Conservation (phyloP, 805 yeast species). For the Hanseniaspora lachancei region DNA sequence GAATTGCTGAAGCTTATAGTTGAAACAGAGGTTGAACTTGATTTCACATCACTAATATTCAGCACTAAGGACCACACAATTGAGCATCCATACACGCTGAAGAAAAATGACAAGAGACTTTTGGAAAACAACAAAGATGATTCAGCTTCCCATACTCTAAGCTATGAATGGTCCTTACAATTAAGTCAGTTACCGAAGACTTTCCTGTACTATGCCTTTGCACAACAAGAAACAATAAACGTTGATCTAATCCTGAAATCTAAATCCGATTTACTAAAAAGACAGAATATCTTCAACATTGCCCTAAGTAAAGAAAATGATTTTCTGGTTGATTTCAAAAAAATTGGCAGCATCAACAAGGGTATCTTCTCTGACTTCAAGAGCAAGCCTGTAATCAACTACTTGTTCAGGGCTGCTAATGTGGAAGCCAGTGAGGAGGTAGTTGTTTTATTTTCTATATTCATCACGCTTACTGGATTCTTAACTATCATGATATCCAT, state of each 20-base stretch:
- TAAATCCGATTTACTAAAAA: background rate
- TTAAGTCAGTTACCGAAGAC: conserved; percentile 18
- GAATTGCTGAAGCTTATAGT: conserved; percentile 11
- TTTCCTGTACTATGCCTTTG: conserved; percentile 18
- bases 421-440: conserved; percentile 38
- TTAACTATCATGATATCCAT: conserved; percentile 31
- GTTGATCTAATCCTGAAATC: conserved; percentile 11
- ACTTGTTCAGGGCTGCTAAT: conserved; percentile 45
- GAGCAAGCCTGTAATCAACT: conserved; percentile 32
- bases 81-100: conserved; percentile 10
- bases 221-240: conserved; percentile 13
- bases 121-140: background rate
- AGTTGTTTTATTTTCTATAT: conserved; percentile 39
- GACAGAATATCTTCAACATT: conserved; percentile 6
- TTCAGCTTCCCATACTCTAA: too few species aligned
- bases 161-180: conserved; percentile 11
- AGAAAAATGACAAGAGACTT: background rate
- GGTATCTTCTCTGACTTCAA: conserved; percentile 10
- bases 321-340: conserved; percentile 2
- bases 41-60: conserved; percentile 1
- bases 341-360: background rate
- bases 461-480: conserved; percentile 33
- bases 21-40: background rate
- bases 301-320: background rate
- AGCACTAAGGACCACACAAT: background rate